These are phyloP conservation scores for Daldinia decipiens DNA, from an alignment of 495 filamentous ascomycete genomes.

Conservation along the genomic window DNA sequence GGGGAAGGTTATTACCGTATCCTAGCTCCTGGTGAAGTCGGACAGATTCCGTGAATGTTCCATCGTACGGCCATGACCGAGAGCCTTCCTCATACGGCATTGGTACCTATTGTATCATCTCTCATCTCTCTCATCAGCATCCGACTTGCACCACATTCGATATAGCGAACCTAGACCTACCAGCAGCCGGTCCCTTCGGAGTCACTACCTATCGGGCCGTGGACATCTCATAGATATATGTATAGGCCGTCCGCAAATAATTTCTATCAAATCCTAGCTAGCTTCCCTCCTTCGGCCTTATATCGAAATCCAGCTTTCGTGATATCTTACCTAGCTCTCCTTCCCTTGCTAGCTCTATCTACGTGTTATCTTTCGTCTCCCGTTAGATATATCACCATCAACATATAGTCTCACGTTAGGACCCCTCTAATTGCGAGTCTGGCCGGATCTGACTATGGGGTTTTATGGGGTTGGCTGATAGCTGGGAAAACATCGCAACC, in stretches of 20 bases:
- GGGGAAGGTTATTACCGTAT: slow-evolving; percentile 24
- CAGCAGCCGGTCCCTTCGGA: slow-evolving; percentile 15
- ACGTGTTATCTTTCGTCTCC: slow-evolving; percentile 17
- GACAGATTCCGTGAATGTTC: slow-evolving; percentile 22
- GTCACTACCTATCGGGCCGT: slow-evolving; percentile 38
- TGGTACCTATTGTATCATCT: slow-evolving; percentile 34
- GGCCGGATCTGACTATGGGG: slow-evolving; percentile 22
- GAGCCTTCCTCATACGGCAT: slow-evolving; percentile 28
- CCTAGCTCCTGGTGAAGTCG: slow-evolving; percentile 28
- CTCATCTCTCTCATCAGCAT: slow-evolving; percentile 19
- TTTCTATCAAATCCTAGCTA: slow-evolving; percentile 9
- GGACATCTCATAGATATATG: slow-evolving; percentile 30
- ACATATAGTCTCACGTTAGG: slow-evolving; percentile 15
- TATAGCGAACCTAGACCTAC: slow-evolving; percentile 12
- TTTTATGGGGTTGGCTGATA: slow-evolving; percentile 18
- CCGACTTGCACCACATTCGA: slow-evolving; percentile 10
- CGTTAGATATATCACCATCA: slow-evolving; percentile 15
- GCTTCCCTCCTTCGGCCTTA: slow-evolving; percentile 25
- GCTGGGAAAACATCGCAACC: slow-evolving; percentile 15
- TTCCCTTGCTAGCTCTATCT: slow-evolving; percentile 18
- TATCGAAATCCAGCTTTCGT: slow-evolving; percentile 15
- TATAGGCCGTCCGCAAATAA: slow-evolving; percentile 36
- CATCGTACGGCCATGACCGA: slow-evolving; percentile 30
- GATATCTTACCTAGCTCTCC: slow-evolving; percentile 22
- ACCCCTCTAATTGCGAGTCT: slow-evolving; percentile 8